Percentiles rank a stretch among this genome's conserved stretches.
phyloP scores from a whole-genome alignment of 768 basidiomycete species.

The Pleurotus citrinopileatus region DNA sequence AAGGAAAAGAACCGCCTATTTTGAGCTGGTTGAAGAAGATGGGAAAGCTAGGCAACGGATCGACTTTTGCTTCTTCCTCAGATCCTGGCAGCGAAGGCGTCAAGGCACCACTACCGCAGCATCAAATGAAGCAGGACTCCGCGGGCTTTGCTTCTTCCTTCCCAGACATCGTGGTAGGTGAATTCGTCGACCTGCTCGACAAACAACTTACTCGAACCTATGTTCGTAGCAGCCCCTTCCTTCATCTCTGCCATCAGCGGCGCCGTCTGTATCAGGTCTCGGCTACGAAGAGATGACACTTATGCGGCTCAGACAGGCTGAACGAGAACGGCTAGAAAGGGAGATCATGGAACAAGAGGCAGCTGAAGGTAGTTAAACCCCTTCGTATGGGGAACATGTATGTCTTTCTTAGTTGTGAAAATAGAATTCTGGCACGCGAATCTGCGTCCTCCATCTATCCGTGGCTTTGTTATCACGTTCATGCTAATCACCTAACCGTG shows the following conservation, averaged over 20 bases:
- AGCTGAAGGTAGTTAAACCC: conserved; percentile 32
- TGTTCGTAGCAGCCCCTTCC: conserved; percentile 11
- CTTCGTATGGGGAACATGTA: no score
- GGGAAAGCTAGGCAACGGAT: conserved; percentile 52
- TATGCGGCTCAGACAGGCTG: conserved; percentile 79
- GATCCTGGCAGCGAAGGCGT: conserved; percentile 7
- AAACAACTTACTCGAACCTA: conserved; percentile 13
- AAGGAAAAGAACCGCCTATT: conserved; percentile 70
- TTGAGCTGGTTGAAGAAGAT: conserved; percentile 70
- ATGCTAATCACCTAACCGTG: no score
- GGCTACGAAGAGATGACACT: conserved; percentile 82
- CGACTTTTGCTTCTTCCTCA: background rate
- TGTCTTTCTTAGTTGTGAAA: no score
- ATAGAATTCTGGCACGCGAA: no score
- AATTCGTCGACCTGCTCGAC: background rate
- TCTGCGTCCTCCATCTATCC: no score
- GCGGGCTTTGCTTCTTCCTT: conserved; percentile 58
- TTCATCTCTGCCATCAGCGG: conserved; percentile 16
- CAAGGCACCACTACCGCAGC: conserved; percentile 27
- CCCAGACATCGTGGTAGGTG: conserved; percentile 54
- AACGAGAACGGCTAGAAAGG: conserved; percentile 70
- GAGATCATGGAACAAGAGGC: conserved; percentile 75
- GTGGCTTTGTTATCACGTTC: no score
- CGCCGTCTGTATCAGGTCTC: conserved; percentile 36
- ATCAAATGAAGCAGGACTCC: conserved; percentile 21